phyloP scores from a whole-genome alignment of 2,329 filamentous ascomycete species.

The Parastagonospora nodorum region DNA sequence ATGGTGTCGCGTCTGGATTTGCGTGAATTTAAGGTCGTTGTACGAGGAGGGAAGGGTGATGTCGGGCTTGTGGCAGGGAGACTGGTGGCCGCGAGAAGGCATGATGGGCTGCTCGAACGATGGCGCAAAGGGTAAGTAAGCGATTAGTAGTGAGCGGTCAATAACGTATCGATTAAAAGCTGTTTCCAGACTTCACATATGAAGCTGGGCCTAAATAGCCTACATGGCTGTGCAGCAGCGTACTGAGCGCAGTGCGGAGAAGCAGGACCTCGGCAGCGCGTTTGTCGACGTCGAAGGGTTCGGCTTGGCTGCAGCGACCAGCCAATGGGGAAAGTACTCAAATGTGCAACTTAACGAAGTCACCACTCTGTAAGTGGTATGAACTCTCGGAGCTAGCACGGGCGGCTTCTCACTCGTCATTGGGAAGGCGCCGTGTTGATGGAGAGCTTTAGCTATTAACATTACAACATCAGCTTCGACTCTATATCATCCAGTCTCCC shows the following conservation, averaged over 20 bases:
- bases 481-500: too few relatives aligned
- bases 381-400: too few relatives aligned
- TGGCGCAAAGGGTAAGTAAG: neutral
- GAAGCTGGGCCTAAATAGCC: conserved; percentile 5
- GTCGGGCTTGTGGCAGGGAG: conserved; percentile 25
- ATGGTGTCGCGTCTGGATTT: conserved; percentile 51
- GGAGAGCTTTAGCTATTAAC: too few relatives aligned
- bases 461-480: too few relatives aligned
- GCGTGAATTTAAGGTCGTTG: conserved; percentile 44
- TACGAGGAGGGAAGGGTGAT: conserved; percentile 47
- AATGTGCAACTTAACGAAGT: neutral
- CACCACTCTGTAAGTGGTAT: neutral
- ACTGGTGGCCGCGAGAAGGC: conserved; percentile 13
- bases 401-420: too few relatives aligned
- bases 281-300: conserved; percentile 4
- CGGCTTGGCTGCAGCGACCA: neutral
- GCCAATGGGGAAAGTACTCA: conserved; percentile 1
- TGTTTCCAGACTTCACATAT: neutral
- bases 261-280: conserved; percentile 4
- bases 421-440: too few relatives aligned
- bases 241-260: conserved; percentile 5
- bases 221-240: conserved; percentile 2
- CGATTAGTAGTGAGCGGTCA: neutral
- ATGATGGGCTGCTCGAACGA: conserved; percentile 5
- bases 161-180: neutral